Percentiles rank a stretch among this genome's conserved stretches.
These are phyloP conservation scores for Nakazawaea holstii DNA, from an alignment of 805 yeast species.

Conservation along the genomic window DNA sequence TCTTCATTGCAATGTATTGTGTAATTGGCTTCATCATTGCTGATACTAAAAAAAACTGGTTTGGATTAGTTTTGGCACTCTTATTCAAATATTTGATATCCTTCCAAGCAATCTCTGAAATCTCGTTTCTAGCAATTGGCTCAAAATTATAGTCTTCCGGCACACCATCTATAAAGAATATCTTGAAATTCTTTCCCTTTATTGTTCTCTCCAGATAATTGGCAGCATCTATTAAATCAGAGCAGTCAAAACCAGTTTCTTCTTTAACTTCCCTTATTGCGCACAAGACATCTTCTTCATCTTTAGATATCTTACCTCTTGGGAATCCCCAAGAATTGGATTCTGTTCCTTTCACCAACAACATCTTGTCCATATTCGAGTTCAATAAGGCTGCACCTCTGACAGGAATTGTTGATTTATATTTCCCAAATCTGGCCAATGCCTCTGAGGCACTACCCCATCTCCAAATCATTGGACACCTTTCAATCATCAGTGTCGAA, in stretches of 20 bases:
- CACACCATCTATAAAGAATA: constrained; percentile 70
- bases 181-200: constrained; percentile 78
- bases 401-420: constrained; percentile 89
- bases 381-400: constrained; percentile 92
- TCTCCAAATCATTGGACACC: constrained; percentile 74
- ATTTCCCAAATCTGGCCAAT: constrained; percentile 69
- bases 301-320: constrained; percentile 92
- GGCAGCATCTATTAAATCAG: constrained; percentile 58
- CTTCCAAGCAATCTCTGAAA: constrained; percentile 76
- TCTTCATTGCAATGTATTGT: constrained; percentile 52
- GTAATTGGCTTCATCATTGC: constrained; percentile 46
- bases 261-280: constrained; percentile 90
- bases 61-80: constrained; percentile 22
- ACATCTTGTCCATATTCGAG: constrained; percentile 56
- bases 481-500: constrained; percentile 58
- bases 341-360: constrained; percentile 82
- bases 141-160: constrained; percentile 71
- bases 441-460: constrained; percentile 86
- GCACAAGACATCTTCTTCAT: constrained; percentile 82
- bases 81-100: constrained; percentile 43
- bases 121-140: constrained; percentile 87
- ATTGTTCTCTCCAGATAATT: constrained; percentile 79
- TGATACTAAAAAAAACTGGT: constrained; percentile 38
- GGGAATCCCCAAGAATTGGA: constrained; percentile 90
- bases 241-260: constrained; percentile 88